Evolutionary conservation across 345 rosid genomes (phyloP).

Genomic region (Citrus unshiu): DNA sequence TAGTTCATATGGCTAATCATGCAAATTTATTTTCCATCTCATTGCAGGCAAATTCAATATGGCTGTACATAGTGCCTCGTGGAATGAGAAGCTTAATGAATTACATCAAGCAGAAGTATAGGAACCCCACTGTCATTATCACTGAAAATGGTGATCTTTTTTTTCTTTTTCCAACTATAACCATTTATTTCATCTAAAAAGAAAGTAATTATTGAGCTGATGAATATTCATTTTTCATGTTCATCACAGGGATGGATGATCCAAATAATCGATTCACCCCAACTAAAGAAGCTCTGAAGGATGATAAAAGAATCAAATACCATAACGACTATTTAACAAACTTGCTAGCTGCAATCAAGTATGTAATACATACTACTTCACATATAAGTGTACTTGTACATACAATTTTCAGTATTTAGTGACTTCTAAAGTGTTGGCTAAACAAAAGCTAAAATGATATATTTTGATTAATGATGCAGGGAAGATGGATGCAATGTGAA

Average conservation of each 20-base stretch:
- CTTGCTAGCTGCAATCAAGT: conserved; percentile 76
- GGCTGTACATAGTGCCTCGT: conserved; percentile 66
- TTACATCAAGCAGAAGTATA: conserved; percentile 59
- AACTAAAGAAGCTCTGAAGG: conserved; percentile 61
- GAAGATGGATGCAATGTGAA: conserved; percentile 96
- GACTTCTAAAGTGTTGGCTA: neutral
- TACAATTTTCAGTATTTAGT: neutral
- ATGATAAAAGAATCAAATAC: conserved; percentile 74
- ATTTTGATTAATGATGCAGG: conserved; percentile 34
- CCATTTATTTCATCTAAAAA: neutral
- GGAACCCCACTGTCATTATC: conserved; percentile 51
- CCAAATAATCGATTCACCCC: conserved; percentile 44
- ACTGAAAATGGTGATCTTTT: conserved; percentile 59
- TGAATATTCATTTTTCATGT: conserved; percentile 1
- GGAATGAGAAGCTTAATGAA: conserved; percentile 72
- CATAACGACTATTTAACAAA: conserved; percentile 78
- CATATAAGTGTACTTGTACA: neutral
- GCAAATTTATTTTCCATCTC: neutral
- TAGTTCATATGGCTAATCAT: neutral
- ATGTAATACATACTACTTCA: neutral
- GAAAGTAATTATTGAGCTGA: neutral
- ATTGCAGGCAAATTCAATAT: conserved; percentile 61
- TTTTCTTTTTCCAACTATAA: too few relatives aligned
- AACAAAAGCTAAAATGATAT: neutral
- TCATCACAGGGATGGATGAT: conserved; percentile 87